Conservation (phyloP, 768 basidiomycete genomes). For the Leccinellum rugosiceps region DNA sequence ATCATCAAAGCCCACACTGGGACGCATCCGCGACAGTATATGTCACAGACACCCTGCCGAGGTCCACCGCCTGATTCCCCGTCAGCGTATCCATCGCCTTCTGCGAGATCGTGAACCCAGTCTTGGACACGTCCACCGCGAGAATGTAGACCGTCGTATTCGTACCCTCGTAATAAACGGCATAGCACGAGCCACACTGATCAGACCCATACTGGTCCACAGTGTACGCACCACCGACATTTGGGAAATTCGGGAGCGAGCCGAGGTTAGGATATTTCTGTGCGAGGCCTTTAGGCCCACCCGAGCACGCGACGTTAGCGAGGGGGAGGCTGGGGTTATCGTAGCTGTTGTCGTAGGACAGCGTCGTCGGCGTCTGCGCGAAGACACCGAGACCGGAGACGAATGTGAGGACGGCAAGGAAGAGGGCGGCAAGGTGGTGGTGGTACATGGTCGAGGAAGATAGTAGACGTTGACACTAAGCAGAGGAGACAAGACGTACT, state of each 20-base stretch:
- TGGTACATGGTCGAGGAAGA: constrained; percentile 24
- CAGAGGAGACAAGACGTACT: not conserved
- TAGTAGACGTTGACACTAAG: not conserved
- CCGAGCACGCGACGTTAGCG: constrained; percentile 35
- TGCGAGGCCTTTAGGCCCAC: constrained; percentile 36
- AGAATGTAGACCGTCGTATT: constrained; percentile 46
- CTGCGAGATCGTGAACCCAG: constrained; percentile 38
- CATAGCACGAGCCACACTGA: constrained; percentile 32
- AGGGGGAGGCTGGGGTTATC: constrained; percentile 31
- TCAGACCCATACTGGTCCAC: constrained; percentile 21
- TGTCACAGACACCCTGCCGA: constrained; percentile 22
- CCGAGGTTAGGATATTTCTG: constrained; percentile 36
- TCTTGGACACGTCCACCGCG: constrained; percentile 50
- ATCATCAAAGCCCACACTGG: not conserved
- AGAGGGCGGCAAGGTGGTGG: constrained; percentile 16
- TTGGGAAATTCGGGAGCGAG: constrained; percentile 37
- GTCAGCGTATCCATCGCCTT: constrained; percentile 29
- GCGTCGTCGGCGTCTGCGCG: constrained; percentile 23
- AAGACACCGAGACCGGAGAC: constrained; percentile 14
- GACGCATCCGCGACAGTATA: not conserved
- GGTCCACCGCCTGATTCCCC: not conserved
- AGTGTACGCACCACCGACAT: constrained; percentile 31
- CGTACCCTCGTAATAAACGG: constrained; percentile 24
- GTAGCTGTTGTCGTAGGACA: constrained; percentile 38
- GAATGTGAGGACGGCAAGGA: constrained; percentile 10